Evolutionary conservation across 2,329 filamentous ascomycete species (phyloP).

Genomic region (Parastagonospora nodorum): DNA sequence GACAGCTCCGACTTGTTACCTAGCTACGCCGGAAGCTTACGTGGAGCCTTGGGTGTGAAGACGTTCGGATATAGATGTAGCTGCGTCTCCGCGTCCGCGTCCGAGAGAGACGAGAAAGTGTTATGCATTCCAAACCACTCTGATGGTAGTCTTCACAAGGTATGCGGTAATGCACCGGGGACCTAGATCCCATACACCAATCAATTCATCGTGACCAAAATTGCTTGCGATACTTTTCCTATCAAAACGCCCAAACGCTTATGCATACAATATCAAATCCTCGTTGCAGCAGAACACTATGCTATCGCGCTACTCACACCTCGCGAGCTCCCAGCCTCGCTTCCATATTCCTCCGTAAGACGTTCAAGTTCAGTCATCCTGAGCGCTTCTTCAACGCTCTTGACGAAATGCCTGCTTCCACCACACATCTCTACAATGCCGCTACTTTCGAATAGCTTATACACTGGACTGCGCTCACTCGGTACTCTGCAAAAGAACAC

Average conservation of each 20-base stretch:
- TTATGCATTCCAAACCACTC: too few species aligned
- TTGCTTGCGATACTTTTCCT: neutral
- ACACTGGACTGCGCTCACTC: slow-evolving; percentile 61
- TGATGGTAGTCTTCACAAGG: too few species aligned
- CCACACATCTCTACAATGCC: slow-evolving; percentile 87
- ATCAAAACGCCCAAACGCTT: neutral
- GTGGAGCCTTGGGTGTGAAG: too few species aligned
- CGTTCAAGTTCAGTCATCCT: slow-evolving; percentile 77
- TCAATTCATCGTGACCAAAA: neutral
- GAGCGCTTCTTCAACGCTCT: slow-evolving; percentile 82
- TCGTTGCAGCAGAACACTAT: neutral
- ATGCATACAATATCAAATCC: neutral
- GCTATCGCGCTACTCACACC: slow-evolving; percentile 10
- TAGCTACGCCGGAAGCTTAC: too few species aligned
- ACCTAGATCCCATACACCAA: too few species aligned
- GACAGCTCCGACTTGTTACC: too few species aligned
- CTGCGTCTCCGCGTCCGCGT: too few species aligned
- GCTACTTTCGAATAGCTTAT: slow-evolving; percentile 73
- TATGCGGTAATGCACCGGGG: too few species aligned
- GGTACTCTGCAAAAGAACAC: slow-evolving; percentile 74
- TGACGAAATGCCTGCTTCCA: slow-evolving; percentile 77
- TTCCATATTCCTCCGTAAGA: slow-evolving; percentile 44
- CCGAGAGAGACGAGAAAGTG: too few species aligned
- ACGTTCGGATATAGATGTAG: too few species aligned
- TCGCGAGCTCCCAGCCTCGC: slow-evolving; percentile 30